phyloP scores from a whole-genome alignment of 768 basidiomycete species.

The Suillus paluster region DNA sequence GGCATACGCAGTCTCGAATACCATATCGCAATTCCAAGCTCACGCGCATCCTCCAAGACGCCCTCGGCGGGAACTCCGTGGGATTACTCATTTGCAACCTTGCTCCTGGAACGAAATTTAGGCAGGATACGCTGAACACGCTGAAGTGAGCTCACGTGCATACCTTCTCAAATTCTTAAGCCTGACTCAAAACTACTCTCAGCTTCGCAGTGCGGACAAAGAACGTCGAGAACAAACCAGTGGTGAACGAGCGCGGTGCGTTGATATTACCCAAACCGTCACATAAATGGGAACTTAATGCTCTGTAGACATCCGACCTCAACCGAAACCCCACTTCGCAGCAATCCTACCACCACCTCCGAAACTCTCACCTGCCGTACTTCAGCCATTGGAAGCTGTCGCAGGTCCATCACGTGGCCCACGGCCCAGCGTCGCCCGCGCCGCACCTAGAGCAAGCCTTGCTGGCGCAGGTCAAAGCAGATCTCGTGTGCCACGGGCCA shows the following conservation, averaged over 20 bases:
- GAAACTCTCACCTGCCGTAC: conserved; percentile 48
- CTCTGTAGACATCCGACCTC: conserved; percentile 57
- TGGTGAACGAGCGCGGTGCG: conserved; percentile 77
- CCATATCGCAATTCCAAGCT: conserved; percentile 92
- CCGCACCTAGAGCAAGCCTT: conserved; percentile 5
- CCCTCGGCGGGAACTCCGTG: conserved; percentile 80
- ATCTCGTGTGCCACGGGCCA: conserved; percentile 37
- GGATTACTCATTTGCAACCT: conserved; percentile 87
- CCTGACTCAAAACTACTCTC: conserved; percentile 16
- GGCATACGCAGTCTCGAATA: conserved; percentile 60
- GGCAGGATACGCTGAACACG: conserved; percentile 89
- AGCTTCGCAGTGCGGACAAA: conserved; percentile 86
- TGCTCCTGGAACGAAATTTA: conserved; percentile 80
- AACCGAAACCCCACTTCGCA: conserved; percentile 67
- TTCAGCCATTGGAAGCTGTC: conserved; percentile 41
- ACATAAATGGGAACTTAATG: background rate
- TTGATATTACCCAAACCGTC: conserved; percentile 8
- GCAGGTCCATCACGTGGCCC: conserved; percentile 29
- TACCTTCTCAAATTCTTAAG: conserved; percentile 9
- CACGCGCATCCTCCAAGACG: conserved; percentile 88
- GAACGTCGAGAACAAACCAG: conserved; percentile 83
- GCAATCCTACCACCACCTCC: conserved; percentile 54
- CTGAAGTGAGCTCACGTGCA: conserved; percentile 61
- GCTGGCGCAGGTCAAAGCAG: conserved; percentile 4
- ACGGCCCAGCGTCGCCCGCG: conserved; percentile 16